Evolutionary conservation across 257 asterid genomes (phyloP).

Genomic region (Scutellaria galericulata): DNA sequence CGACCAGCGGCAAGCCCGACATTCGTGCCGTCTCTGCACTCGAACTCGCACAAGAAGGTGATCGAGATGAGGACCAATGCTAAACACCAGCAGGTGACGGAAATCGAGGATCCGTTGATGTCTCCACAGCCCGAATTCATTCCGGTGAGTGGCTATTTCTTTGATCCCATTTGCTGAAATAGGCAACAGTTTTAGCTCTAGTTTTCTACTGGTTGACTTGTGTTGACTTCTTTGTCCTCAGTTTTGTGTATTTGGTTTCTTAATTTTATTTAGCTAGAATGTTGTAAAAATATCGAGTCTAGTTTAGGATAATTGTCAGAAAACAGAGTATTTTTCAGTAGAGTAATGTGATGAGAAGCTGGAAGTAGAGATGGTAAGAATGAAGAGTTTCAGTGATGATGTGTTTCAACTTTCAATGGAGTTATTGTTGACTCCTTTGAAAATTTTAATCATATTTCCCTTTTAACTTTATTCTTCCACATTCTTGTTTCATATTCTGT

Average conservation of each 20-base stretch:
- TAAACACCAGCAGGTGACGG: slow-evolving; percentile 17
- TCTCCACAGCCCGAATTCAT: slow-evolving; percentile 51
- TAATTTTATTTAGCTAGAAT: slow-evolving; percentile 33
- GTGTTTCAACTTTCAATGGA: slow-evolving; percentile 29
- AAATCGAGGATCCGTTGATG: slow-evolving; percentile 29
- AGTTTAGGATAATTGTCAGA: slow-evolving; percentile 33
- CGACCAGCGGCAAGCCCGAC: slow-evolving; percentile 92
- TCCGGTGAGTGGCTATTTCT: slow-evolving; percentile 52
- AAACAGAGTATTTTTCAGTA: slow-evolving; percentile 19
- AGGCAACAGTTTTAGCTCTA: slow-evolving; percentile 38
- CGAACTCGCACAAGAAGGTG: slow-evolving; percentile 70
- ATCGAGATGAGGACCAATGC: slow-evolving; percentile 59
- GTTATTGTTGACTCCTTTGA: slow-evolving; percentile 30
- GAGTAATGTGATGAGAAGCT: slow-evolving; percentile 30
- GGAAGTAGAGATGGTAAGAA: slow-evolving; percentile 11
- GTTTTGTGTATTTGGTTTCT: slow-evolving; percentile 23
- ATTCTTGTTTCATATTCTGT: slow-evolving; percentile 8
- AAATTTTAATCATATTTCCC: not conserved
- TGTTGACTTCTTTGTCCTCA: not conserved
- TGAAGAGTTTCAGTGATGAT: slow-evolving; percentile 32
- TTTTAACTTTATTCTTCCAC: slow-evolving; percentile 6
- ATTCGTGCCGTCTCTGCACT: slow-evolving; percentile 76
- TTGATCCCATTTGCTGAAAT: slow-evolving; percentile 52
- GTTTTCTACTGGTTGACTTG: not conserved
- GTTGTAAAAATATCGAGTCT: slow-evolving; percentile 40